Evolutionary conservation across 2,329 filamentous ascomycete species (phyloP).

Genomic region (Epichloe brachyelytri): DNA sequence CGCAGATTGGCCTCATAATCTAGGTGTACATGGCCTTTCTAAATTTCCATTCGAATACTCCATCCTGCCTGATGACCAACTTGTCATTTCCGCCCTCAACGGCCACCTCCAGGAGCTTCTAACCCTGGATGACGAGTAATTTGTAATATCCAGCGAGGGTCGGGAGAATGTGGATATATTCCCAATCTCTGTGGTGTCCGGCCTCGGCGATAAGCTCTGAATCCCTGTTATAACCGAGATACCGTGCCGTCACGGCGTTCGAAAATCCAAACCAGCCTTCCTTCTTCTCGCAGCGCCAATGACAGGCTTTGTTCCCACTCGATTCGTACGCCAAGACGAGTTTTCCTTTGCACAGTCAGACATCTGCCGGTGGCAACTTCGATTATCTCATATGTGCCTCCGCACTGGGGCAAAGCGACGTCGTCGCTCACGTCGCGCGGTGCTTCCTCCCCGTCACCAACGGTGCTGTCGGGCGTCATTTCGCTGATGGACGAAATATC

Average conservation of each 20-base stretch:
- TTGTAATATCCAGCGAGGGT: too few relatives aligned
- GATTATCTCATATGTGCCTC: background rate
- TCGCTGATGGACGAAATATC: background rate
- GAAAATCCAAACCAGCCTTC: background rate
- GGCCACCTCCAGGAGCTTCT: too few relatives aligned
- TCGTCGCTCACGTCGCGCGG: background rate
- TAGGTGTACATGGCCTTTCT: too few relatives aligned
- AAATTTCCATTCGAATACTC: too few relatives aligned
- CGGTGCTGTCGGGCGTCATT: too few relatives aligned
- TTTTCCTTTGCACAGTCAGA: background rate
- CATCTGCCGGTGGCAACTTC: accelerated
- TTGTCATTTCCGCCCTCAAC: too few relatives aligned
- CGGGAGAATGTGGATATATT: too few relatives aligned
- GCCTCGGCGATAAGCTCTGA: too few relatives aligned
- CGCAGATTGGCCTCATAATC: too few relatives aligned
- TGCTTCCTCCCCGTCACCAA: too few relatives aligned
- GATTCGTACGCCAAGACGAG: background rate
- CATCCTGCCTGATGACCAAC: too few relatives aligned
- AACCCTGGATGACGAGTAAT: too few relatives aligned
- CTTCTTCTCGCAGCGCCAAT: background rate
- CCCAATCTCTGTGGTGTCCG: accelerated
- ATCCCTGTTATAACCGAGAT: background rate
- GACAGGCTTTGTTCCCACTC: background rate
- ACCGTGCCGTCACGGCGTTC: background rate
- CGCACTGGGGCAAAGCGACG: background rate